These are phyloP conservation scores for Cryoendolithus antarcticus DNA, from an alignment of 2,329 filamentous ascomycete genomes.

Conservation along the genomic window DNA sequence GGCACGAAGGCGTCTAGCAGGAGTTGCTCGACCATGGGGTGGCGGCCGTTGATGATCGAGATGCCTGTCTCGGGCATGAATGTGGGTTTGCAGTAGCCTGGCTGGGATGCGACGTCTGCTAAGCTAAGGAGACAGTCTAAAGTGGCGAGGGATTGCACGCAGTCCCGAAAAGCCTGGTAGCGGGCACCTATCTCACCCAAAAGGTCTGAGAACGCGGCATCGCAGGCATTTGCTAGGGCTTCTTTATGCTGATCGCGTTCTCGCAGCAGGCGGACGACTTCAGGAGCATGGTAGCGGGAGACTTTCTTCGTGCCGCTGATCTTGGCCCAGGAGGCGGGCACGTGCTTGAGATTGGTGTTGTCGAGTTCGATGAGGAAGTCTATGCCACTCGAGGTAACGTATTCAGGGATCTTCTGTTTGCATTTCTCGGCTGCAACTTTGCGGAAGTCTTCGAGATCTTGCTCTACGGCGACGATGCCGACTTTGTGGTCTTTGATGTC, in stretches of 20 bases:
- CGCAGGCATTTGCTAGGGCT: slow-evolving; percentile 80
- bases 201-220: slow-evolving; percentile 63
- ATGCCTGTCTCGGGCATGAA: slow-evolving; percentile 56
- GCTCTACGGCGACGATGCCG: slow-evolving; percentile 85
- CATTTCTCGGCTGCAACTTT: slow-evolving; percentile 58
- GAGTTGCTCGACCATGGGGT: slow-evolving; percentile 91
- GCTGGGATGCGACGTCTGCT: slow-evolving; percentile 68
- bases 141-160: slow-evolving; percentile 70
- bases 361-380: slow-evolving; percentile 90
- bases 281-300: slow-evolving; percentile 86
- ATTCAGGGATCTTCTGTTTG: slow-evolving; percentile 59
- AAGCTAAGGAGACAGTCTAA: slow-evolving; percentile 86
- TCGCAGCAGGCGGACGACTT: slow-evolving; percentile 68
- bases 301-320: slow-evolving; percentile 88
- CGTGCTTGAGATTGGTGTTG: slow-evolving; percentile 68
- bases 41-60: slow-evolving; percentile 61
- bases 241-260: slow-evolving; percentile 94
- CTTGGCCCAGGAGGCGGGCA: slow-evolving; percentile 90
- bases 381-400: slow-evolving; percentile 76
- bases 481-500: slow-evolving; percentile 80
- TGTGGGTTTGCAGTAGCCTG: slow-evolving; percentile 74
- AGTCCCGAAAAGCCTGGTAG: slow-evolving; percentile 83
- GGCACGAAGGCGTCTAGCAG: slow-evolving; percentile 81
- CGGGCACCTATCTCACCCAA: slow-evolving; percentile 63
- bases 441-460: slow-evolving; percentile 71